phyloP scores from a whole-genome alignment of 106 monocot species.

The Dendrobium nobile region DNA sequence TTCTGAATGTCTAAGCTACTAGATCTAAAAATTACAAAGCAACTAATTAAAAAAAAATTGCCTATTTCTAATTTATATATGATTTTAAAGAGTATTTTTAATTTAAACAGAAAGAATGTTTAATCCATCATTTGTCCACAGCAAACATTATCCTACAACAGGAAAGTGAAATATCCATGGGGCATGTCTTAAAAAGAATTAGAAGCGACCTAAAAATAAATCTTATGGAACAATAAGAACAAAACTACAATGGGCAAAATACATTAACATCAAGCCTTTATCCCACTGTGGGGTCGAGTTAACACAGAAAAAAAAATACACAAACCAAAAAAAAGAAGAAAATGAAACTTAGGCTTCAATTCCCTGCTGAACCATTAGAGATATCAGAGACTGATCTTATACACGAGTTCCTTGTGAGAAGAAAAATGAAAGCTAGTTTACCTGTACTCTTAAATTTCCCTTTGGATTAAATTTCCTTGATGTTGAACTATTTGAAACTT shows the following conservation, averaged over 20 bases:
- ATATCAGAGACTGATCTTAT: neutral
- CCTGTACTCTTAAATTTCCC: conserved; percentile 1
- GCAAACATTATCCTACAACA: neutral
- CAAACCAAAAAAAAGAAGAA: neutral
- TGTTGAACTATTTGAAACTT: neutral
- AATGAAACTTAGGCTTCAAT: neutral
- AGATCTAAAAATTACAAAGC: conserved; percentile 1
- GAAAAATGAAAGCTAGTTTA: neutral
- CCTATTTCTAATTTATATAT: neutral
- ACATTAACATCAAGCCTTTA: too few relatives aligned
- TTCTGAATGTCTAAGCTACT: neutral
- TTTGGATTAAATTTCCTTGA: conserved; percentile 2
- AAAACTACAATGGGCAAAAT: neutral
- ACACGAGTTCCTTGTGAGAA: neutral
- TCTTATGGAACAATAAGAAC: neutral
- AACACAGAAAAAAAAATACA: neutral
- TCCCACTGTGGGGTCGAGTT: too few relatives aligned
- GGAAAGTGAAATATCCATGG: neutral
- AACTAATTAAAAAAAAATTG: neutral
- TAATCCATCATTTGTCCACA: neutral
- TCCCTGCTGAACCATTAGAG: neutral
- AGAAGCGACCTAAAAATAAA: neutral
- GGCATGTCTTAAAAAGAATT: neutral
- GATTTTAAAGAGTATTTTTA: neutral
- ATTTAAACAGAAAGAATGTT: neutral